Evolutionary conservation across 2,329 filamentous ascomycete species (phyloP).

Genomic region (Furcasterigmium furcatum): DNA sequence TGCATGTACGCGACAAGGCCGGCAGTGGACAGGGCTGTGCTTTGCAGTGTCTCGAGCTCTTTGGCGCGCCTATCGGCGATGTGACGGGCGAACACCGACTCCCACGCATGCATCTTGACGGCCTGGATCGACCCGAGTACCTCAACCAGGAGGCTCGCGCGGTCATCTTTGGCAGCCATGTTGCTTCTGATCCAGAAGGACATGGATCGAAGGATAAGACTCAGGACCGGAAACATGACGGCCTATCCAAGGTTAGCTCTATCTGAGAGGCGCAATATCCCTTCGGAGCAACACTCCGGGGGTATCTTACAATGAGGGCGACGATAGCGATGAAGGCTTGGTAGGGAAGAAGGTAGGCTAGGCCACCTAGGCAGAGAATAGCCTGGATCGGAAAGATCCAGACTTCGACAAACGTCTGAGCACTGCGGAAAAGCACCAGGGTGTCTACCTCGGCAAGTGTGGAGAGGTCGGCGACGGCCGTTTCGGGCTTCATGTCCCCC

Average conservation of each 20-base stretch:
- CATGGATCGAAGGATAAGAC: background rate
- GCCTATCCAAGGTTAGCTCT: too few species aligned
- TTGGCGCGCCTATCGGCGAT: background rate
- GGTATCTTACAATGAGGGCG: background rate
- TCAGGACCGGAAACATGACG: background rate
- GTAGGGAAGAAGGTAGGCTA: background rate
- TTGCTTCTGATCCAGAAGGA: background rate
- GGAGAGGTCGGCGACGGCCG: background rate
- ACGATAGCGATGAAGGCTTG: background rate
- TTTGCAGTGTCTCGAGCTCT: background rate
- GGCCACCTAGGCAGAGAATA: background rate
- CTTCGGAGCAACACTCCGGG: too few species aligned
- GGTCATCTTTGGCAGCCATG: background rate
- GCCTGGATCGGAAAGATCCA: background rate
- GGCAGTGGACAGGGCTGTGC: background rate
- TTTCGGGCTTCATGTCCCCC: background rate
- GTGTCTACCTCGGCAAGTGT: background rate
- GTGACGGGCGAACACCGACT: background rate
- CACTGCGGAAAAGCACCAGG: background rate
- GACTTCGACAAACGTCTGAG: background rate
- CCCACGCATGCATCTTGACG: slow-evolving; percentile 2
- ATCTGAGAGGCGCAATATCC: too few species aligned
- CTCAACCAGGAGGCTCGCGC: background rate
- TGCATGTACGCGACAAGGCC: background rate
- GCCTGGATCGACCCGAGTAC: background rate